Conservation (phyloP, 306 rosid genomes). For the Cucumis cinereus region DNA sequence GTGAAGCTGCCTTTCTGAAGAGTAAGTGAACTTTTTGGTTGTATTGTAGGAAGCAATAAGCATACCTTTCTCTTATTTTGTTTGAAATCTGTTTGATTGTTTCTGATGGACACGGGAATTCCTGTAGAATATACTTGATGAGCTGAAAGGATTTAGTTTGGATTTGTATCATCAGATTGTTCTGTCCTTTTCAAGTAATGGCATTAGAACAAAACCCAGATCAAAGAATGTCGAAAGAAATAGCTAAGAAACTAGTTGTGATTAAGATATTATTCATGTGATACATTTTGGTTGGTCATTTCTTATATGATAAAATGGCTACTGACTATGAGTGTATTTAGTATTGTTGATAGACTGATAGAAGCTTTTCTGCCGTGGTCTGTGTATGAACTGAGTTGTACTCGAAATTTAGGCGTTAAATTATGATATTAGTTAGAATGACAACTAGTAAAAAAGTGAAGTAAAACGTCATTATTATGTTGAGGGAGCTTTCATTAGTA, state of each 20-base stretch:
- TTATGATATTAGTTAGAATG: no score
- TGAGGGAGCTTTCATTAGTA: neutral
- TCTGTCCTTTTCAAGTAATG: neutral
- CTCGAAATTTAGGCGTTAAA: neutral
- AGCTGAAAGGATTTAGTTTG: neutral
- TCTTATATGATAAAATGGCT: neutral
- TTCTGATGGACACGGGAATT: neutral
- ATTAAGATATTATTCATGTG: neutral
- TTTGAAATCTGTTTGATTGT: neutral
- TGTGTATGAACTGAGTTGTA: neutral
- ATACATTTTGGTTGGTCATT: neutral
- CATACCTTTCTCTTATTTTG: neutral
- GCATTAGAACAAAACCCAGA: neutral
- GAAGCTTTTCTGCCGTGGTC: neutral
- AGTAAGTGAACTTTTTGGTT: conserved; percentile 2
- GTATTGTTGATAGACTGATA: neutral
- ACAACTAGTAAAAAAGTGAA: no score
- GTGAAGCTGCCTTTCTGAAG: conserved; percentile 20
- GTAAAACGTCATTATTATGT: neutral
- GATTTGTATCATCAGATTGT: neutral
- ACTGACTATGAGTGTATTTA: neutral
- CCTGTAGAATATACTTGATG: neutral
- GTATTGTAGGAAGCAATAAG: neutral
- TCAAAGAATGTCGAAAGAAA: neutral
- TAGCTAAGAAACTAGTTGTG: neutral